Evolutionary conservation across 768 basidiomycete species (phyloP), one percentile per base, ranked within the genome.

Genomic region (Macrolepiota albuminosa): DNA sequence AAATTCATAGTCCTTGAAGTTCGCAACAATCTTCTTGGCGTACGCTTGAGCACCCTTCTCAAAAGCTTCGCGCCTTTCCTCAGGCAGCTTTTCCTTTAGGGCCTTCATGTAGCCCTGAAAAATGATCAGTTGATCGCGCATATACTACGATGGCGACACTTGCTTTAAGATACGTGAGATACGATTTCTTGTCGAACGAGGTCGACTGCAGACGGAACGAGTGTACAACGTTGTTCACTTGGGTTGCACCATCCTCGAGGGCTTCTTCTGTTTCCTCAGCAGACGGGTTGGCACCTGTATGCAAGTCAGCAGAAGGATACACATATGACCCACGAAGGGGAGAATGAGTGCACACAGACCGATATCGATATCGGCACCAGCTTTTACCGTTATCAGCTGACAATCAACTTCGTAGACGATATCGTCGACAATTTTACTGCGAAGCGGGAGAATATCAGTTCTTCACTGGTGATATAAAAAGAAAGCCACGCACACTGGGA

Each of bases 1-100:
- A 73, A 98, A 97, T 76, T 98, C 94, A 71, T 82, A 97, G 72
- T 98, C 88, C 68, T 94, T 93, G 82, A 99, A 91, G 72, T 91
- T 91, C 58, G 76, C 83, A 29, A 97, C 74, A 61, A 99, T 78
- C 74, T 95, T 97, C 82, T 98, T 98, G 56, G 86, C 93, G 68
- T 82, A 93, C 3, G 75, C 75, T 53, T 73, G 64, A 13, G 96
- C 97, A 24, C 81, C 85, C 71, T 88, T 87, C 78, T 98, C 92
- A 72, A 99, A 99, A 0, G 72, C 81, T 2, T 75, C 72, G 33
- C 95, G 87, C 7, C 81, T 81, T 0, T 84, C 87, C 11, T 81
- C 71, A 43, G 69, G 43, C 48, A 98, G 81, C 52, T 89, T 69
- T 2, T 67, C 70, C 78, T 97, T 95, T 73, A 98, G 76, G 13